These are phyloP conservation scores for Rhizopus microsporus DNA, from an alignment of 371 early-diverging fungal genomes.

Conservation along the genomic window DNA sequence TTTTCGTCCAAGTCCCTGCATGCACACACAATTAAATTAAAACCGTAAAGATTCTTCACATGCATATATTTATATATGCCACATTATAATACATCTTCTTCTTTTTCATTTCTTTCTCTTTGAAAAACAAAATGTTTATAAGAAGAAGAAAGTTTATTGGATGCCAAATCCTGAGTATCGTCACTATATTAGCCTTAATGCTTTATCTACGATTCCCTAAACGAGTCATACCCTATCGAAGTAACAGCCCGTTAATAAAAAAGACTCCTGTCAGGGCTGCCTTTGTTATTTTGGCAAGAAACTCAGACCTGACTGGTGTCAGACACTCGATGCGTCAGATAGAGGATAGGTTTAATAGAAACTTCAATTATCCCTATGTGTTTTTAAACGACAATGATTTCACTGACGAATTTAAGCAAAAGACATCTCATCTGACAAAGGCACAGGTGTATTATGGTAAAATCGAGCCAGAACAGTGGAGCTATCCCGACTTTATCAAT, in stretches of 20 bases:
- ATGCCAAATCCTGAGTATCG: no score
- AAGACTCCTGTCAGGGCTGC: slow-evolving; percentile 47
- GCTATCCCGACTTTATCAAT: slow-evolving; percentile 82
- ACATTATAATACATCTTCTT: no score
- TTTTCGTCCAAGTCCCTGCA: no score
- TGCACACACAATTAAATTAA: no score
- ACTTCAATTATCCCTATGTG: slow-evolving; percentile 89
- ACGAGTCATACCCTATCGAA: background rate
- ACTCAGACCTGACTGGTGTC: slow-evolving; percentile 75
- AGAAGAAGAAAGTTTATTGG: no score
- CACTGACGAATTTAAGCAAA: slow-evolving; percentile 71
- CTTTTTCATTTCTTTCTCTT: no score
- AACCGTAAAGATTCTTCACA: no score
- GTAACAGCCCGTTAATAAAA: background rate
- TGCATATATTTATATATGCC: no score
- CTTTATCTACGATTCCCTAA: no score
- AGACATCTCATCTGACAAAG: slow-evolving; percentile 47
- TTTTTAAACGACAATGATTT: slow-evolving; percentile 84
- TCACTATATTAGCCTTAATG: no score
- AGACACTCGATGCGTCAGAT: slow-evolving; percentile 67
- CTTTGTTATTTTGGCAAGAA: slow-evolving; percentile 69
- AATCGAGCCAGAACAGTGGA: slow-evolving; percentile 71
- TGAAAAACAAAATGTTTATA: no score
- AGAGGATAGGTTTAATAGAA: slow-evolving; percentile 83
- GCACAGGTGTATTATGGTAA: slow-evolving; percentile 54